phyloP scores from a whole-genome alignment of 2,329 filamentous ascomycete species.

The Phialemoniopsis sp. region DNA sequence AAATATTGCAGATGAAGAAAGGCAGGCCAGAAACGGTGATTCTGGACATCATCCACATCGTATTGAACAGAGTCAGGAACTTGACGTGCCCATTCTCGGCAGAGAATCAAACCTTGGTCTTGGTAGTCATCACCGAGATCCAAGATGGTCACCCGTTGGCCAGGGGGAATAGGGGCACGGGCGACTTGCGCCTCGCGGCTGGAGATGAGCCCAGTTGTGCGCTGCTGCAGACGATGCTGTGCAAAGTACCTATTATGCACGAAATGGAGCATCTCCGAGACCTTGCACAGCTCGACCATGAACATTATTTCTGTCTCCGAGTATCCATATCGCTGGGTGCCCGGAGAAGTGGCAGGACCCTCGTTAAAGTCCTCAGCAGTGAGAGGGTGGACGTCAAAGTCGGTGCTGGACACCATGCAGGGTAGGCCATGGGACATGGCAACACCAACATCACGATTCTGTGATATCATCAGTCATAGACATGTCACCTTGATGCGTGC shows the following conservation, averaged over 20 bases:
- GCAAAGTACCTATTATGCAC: constrained; percentile 6
- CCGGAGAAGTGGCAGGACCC: constrained; percentile 1
- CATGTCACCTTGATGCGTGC: background rate
- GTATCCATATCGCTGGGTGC: constrained; percentile 2
- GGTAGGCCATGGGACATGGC: constrained; percentile 9
- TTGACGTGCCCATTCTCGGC: constrained; percentile 1
- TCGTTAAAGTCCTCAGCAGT: constrained; percentile 9
- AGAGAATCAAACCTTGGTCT: constrained; percentile 4
- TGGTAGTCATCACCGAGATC: constrained; percentile 3
- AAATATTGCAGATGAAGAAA: no score
- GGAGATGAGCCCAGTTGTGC: constrained; percentile 2
- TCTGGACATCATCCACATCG: background rate
- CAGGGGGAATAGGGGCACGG: background rate
- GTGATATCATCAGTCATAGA: background rate
- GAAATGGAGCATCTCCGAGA: constrained; percentile 1
- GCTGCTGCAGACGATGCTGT: constrained; percentile 3
- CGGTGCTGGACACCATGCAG: constrained; percentile 6
- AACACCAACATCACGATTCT: constrained; percentile 9
- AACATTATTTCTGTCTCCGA: constrained; percentile 3
- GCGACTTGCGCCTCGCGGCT: constrained; percentile 2
- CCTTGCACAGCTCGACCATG: constrained; percentile 6
- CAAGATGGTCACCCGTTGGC: background rate
- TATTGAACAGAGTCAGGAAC: constrained; percentile 3
- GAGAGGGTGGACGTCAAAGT: constrained; percentile 8
- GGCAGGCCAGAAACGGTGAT: no score